Evolutionary conservation across 352 stramenopile genomes (phyloP).

Genomic region (Phytopythium aichiense): DNA sequence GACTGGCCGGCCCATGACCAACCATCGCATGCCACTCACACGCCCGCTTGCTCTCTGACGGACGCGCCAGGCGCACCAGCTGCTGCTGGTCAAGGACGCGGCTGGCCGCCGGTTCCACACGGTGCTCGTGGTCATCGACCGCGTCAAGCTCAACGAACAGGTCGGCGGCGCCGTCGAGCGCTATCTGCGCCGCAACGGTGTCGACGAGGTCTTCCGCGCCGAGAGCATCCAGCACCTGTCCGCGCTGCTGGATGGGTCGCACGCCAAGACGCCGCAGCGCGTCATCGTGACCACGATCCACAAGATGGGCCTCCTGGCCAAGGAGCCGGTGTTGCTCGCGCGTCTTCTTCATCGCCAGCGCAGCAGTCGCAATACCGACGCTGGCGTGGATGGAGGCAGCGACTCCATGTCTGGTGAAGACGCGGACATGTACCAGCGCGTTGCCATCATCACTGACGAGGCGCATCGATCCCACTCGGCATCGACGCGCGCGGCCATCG

Average conservation of each 20-base stretch:
- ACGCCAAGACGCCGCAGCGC: conserved; percentile 21
- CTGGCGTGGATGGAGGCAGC: not conserved
- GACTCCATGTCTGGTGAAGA: not conserved
- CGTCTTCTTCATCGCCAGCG: conserved; percentile 53
- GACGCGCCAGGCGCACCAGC: conserved; percentile 42
- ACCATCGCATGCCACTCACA: not conserved
- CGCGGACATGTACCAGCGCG: conserved; percentile 35
- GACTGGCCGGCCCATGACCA: not conserved
- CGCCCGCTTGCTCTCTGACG: not conserved
- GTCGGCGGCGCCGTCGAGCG: conserved; percentile 66
- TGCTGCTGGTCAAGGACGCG: conserved; percentile 52
- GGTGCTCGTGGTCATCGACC: conserved; percentile 70
- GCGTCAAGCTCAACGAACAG: conserved; percentile 83
- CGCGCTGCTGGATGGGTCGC: conserved; percentile 30
- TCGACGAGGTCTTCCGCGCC: conserved; percentile 67
- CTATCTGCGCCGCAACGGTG: conserved; percentile 66
- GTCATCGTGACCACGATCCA: conserved; percentile 83
- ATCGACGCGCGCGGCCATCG: conserved; percentile 61
- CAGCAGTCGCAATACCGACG: not conserved
- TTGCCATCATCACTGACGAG: conserved; percentile 83
- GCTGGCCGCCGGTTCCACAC: conserved; percentile 56
- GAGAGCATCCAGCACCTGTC: conserved; percentile 73
- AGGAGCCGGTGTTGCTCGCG: conserved; percentile 63
- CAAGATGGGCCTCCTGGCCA: conserved; percentile 68
- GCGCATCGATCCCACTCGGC: conserved; percentile 74